Evolutionary conservation across 805 yeast species (phyloP).

Genomic region (Yarrowia sp.): DNA sequence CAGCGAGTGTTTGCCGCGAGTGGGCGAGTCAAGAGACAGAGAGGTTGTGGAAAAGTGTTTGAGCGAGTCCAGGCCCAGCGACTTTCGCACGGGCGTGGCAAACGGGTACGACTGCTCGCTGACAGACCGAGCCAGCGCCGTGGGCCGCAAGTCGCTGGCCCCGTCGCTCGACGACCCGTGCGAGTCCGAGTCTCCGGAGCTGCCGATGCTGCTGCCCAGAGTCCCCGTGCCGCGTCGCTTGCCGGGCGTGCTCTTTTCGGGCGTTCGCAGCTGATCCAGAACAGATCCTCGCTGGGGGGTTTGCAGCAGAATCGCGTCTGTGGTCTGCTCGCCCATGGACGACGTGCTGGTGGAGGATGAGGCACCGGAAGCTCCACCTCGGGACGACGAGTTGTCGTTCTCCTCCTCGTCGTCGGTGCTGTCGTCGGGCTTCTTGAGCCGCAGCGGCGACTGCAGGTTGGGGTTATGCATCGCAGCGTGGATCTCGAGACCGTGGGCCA

Average conservation of each 20-base stretch:
- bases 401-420: conserved; percentile 37
- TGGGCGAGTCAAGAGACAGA: conserved; percentile 31
- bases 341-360: background rate
- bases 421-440: conserved; percentile 35
- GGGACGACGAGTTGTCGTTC: background rate
- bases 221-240: conserved; percentile 10
- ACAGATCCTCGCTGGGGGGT: conserved; percentile 27
- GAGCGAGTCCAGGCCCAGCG: conserved; percentile 33
- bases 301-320: conserved; percentile 22
- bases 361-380: background rate
- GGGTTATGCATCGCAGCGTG: conserved; percentile 30
- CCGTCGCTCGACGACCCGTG: conserved; percentile 11
- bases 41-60: conserved; percentile 33
- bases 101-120: conserved; percentile 38
- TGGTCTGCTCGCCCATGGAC: conserved; percentile 9
- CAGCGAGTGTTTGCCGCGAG: conserved; percentile 28
- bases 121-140: conserved; percentile 31
- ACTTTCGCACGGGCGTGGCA: conserved; percentile 32
- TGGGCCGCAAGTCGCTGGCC: conserved; percentile 25
- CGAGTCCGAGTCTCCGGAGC: conserved; percentile 16
- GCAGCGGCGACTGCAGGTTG: conserved; percentile 35
- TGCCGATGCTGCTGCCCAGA: background rate
- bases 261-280: conserved; percentile 25
- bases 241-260: conserved; percentile 30
- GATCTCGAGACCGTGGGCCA: conserved; percentile 25